Evolutionary conservation across 139 green algal genomes (phyloP), one percentile per base, ranked within the genome.

Genomic region (Coccomyxa sp.): DNA sequence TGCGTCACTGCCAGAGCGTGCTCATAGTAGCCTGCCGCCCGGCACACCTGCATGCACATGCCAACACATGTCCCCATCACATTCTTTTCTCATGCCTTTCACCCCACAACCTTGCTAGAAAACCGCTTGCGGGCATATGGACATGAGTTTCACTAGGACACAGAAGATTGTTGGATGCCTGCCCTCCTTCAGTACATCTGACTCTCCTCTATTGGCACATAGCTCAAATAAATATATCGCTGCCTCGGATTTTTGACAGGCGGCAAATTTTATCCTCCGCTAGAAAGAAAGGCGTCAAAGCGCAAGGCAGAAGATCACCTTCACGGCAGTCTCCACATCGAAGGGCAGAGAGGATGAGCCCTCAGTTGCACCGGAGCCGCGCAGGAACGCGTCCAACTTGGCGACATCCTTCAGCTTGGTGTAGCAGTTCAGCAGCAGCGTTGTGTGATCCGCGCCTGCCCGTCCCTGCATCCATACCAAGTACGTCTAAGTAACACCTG

Each of bases 351-450:
- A 82, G 25, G 60, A 66, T 38, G 79, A 58, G 80, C 82, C 74
- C 31, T 45, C 77, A 45, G 63, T 80, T 75, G 68, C 79, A 80
- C 77, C 82, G 14, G 38, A 51, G 25, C 59, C 78, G 21, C 80
- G 79, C 58, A 97, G 90, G 86, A 97, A 97, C 16, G 81, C 84
- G 63, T 96, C 90, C 32, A 97, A 92, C 87, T 98, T 98, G 51
- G 81, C 80, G 15, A 95, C 88, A 74, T 97, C 92, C 82, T 93
- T 93, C 45, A 95, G 88, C 87, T 97, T 96, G 59, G 93, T 95
- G 90, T 96, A 98, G 90, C 94, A 98, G 89, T 98, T 98, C 77
- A 99, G 92, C 81, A 99, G 95, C 83, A 99, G 93, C 0, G 96
- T 98, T 63, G 96, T 99, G 93, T 99, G 96, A 86, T 99, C 96